A percentile compares a stretch with the other conserved stretches of the same genome.
phyloP scores from a whole-genome alignment of 805 yeast species.

The Hanseniaspora lindneri region DNA sequence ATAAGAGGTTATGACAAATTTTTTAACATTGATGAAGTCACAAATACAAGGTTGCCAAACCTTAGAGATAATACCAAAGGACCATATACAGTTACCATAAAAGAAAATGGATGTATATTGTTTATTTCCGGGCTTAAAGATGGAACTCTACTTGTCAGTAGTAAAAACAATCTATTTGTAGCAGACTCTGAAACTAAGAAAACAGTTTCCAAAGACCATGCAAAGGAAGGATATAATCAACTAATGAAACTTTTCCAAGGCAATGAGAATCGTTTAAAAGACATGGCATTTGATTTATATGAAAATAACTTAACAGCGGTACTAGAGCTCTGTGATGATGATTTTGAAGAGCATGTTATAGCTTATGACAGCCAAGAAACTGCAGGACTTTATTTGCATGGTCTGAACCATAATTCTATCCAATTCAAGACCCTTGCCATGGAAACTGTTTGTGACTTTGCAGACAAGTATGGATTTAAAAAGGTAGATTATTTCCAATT shows the following conservation, averaged over 20 bases:
- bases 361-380: conserved; percentile 45
- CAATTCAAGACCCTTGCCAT: conserved; percentile 55
- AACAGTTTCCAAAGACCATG: conserved; percentile 36
- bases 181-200: conserved; percentile 33
- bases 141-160: conserved; percentile 74
- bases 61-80: conserved; percentile 46
- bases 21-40: conserved; percentile 65
- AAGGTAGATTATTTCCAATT: conserved; percentile 39
- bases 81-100: conserved; percentile 69
- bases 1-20: conserved; percentile 91
- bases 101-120: conserved; percentile 90
- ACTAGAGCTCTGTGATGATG: conserved; percentile 85
- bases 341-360: conserved; percentile 85
- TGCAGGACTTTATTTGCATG: conserved; percentile 84
- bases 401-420: conserved; percentile 59
- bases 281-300: conserved; percentile 47
- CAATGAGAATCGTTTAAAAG: conserved; percentile 32
- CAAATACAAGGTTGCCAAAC: conserved; percentile 38
- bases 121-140: conserved; percentile 65
- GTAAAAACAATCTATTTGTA: conserved; percentile 79
- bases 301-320: conserved; percentile 62
- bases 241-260: conserved; percentile 41
- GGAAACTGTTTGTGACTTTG: conserved; percentile 48
- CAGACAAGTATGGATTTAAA: conserved; percentile 56
- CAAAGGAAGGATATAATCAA: conserved; percentile 54